These are phyloP conservation scores for Emericellopsis atlantica DNA, from an alignment of 2,329 filamentous ascomycete species.

Conservation along the genomic window DNA sequence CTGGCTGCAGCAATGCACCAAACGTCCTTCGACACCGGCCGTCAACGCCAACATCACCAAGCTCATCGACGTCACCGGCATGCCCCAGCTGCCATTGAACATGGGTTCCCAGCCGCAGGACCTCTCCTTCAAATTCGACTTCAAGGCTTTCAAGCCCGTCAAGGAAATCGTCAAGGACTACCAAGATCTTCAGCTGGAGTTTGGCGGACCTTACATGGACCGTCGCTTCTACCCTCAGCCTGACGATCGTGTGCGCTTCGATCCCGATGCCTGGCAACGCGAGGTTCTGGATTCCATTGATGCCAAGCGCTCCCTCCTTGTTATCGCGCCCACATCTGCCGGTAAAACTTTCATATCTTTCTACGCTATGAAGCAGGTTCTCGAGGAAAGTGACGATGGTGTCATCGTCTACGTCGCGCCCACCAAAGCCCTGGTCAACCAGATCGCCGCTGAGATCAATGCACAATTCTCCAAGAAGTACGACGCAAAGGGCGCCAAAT, in stretches of 20 bases:
- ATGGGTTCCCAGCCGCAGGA: not conserved
- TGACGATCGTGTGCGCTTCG: constrained; percentile 56
- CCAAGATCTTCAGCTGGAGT: constrained; percentile 45
- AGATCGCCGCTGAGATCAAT: constrained; percentile 69
- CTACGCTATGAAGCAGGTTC: constrained; percentile 68
- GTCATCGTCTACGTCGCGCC: constrained; percentile 70
- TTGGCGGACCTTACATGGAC: constrained; percentile 64
- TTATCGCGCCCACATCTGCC: constrained; percentile 66
- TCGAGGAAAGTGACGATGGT: constrained; percentile 55
- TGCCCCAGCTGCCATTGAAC: not conserved
- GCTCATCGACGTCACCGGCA: not conserved
- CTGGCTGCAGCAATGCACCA: constrained; percentile 8
- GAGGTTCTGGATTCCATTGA: constrained; percentile 64
- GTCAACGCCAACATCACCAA: not conserved
- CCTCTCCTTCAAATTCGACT: constrained; percentile 1
- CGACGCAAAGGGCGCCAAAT: constrained; percentile 44
- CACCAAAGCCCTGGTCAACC: constrained; percentile 72
- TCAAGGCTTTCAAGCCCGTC: not conserved
- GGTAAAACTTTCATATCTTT: constrained; percentile 80
- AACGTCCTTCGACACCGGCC: not conserved
- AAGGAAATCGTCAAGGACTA: not conserved
- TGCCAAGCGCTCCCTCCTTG: constrained; percentile 54
- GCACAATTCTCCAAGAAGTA: constrained; percentile 60
- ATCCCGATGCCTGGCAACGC: constrained; percentile 67
- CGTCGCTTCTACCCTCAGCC: constrained; percentile 56